Conservation (phyloP, 179 eudicot species). For the Actinidia arguta region DNA sequence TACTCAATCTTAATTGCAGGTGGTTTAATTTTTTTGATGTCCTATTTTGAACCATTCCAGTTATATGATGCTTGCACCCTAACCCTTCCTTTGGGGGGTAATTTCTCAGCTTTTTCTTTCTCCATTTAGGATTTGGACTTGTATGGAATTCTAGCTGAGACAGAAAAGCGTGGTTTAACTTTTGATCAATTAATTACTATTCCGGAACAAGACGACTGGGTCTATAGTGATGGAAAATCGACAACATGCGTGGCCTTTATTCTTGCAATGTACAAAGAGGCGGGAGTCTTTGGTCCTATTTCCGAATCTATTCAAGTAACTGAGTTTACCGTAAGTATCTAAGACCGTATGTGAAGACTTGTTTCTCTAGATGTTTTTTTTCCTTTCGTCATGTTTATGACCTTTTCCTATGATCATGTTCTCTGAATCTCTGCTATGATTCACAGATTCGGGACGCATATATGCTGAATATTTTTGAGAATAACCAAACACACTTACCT, state of each 20-base stretch:
- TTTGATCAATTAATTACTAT: conserved; percentile 90
- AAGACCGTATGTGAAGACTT: background rate
- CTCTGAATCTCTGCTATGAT: background rate
- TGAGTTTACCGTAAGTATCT: conserved; percentile 82
- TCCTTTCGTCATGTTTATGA: background rate
- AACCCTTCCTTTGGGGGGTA: background rate
- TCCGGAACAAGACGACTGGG: conserved; percentile 98
- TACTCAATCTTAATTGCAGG: background rate
- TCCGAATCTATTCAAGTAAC: conserved; percentile 93
- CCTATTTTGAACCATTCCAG: background rate
- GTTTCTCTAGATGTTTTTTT: conserved; percentile 1
- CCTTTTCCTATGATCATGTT: background rate
- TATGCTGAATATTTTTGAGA: conserved; percentile 84
- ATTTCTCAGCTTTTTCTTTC: background rate
- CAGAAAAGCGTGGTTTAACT: conserved; percentile 72
- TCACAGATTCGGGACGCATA: conserved; percentile 96
- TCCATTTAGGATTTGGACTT: conserved; percentile 73
- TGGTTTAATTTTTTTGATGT: background rate
- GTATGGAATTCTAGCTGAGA: conserved; percentile 78
- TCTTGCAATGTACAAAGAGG: conserved; percentile 94
- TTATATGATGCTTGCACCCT: background rate
- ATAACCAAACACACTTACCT: conserved; percentile 78
- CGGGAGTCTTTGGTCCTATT: conserved; percentile 83
- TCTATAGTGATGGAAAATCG: conserved; percentile 97
- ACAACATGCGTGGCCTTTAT: conserved; percentile 98